Conservation (phyloP, 179 eudicot genomes). For the Vitellaria paradoxa region DNA sequence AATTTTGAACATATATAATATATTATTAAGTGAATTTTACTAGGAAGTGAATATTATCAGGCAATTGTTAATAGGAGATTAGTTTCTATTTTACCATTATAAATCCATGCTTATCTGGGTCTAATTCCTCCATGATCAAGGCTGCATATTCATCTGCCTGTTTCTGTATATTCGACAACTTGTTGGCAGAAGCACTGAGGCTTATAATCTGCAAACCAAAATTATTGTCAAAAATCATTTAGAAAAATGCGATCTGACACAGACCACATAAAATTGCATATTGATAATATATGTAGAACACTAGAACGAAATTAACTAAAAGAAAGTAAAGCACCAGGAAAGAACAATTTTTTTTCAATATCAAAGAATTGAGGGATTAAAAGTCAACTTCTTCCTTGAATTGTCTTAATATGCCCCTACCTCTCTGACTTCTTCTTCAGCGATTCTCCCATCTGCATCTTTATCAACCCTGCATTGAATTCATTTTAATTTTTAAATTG, state of each 20-base stretch:
- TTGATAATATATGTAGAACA: not conserved
- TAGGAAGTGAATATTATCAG: not conserved
- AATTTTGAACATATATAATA: not conserved
- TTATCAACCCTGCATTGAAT: slow-evolving; percentile 81
- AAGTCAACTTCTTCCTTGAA: not conserved
- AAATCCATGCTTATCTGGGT: slow-evolving; percentile 52
- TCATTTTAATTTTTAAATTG: not conserved
- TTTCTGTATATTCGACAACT: slow-evolving; percentile 46
- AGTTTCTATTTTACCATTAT: slow-evolving; percentile 41
- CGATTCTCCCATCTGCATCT: slow-evolving; percentile 90
- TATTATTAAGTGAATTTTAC: too few species aligned
- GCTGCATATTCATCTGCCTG: slow-evolving; percentile 69
- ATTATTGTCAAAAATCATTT: not conserved
- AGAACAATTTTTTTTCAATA: not conserved
- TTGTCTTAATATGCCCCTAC: slow-evolving; percentile 24
- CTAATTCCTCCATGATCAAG: slow-evolving; percentile 67
- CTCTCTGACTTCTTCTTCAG: slow-evolving; percentile 92
- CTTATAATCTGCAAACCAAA: slow-evolving; percentile 41
- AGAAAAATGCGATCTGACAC: not conserved
- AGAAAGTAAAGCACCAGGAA: too few species aligned
- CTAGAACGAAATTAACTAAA: too few species aligned
- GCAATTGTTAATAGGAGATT: not conserved
- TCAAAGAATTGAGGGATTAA: too few species aligned
- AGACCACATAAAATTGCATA: not conserved
- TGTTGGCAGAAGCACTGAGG: slow-evolving; percentile 67